phyloP scores from a whole-genome alignment of 805 yeast species.

The Huiozyma naganishii region DNA sequence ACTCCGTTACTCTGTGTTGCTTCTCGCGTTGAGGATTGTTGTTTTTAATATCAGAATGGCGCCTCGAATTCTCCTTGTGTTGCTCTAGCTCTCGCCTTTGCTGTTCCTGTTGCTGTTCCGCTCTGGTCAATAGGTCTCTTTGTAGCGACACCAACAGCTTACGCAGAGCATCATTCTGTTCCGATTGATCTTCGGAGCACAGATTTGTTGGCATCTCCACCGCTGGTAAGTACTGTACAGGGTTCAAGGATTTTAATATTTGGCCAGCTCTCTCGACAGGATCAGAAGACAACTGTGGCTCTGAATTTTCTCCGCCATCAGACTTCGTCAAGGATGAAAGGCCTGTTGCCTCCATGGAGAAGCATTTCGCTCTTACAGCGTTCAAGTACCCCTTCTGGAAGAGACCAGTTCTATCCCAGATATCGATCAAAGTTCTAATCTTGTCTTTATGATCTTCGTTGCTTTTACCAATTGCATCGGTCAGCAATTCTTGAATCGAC shows the following conservation, averaged over 20 bases:
- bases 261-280: conserved; percentile 17
- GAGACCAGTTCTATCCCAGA: conserved; percentile 83
- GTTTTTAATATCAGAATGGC: neutral
- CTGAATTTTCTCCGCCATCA: conserved; percentile 33
- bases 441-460: conserved; percentile 56
- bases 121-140: conserved; percentile 11
- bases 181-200: conserved; percentile 19
- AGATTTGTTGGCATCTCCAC: conserved; percentile 16
- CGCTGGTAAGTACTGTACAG: conserved; percentile 10
- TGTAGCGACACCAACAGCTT: conserved; percentile 31
- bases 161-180: conserved; percentile 34
- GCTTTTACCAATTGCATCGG: conserved; percentile 48
- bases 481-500: conserved; percentile 51
- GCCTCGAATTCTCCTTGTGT: neutral
- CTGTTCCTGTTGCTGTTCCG: conserved; percentile 3
- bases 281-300: conserved; percentile 33
- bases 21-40: conserved; percentile 4
- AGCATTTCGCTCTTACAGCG: conserved; percentile 47
- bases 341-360: conserved; percentile 23
- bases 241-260: conserved; percentile 23
- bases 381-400: conserved; percentile 50
- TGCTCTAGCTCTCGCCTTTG: neutral
- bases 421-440: conserved; percentile 73
- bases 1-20: conserved; percentile 19
- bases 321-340: conserved; percentile 2